A percentile compares a stretch with the other conserved stretches of the same genome.
These are phyloP conservation scores for Plasmodium knowlesi DNA, from an alignment of 169 alveolate species.

Conservation along the genomic window DNA sequence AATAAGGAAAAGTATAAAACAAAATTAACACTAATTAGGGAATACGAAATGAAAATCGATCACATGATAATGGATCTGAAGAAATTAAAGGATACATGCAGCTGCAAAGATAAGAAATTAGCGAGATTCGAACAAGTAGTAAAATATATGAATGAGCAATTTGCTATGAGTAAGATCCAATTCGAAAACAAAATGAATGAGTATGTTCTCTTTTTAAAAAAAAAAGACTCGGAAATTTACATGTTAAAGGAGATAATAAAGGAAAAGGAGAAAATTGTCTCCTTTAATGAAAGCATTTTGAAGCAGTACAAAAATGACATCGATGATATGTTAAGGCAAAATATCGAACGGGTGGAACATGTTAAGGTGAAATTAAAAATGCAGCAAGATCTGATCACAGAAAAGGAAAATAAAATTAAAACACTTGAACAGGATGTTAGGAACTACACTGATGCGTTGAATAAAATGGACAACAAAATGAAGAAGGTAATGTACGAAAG, in stretches of 20 bases:
- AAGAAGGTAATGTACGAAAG: slow-evolving; percentile 4
- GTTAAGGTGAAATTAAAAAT: slow-evolving; percentile 25
- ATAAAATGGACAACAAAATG: slow-evolving; percentile 37
- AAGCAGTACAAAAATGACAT: slow-evolving; percentile 68
- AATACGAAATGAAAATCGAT: slow-evolving; percentile 64
- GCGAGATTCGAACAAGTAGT: slow-evolving; percentile 31
- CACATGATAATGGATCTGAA: slow-evolving; percentile 44
- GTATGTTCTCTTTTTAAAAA: slow-evolving; percentile 52
- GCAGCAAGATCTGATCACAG: slow-evolving; percentile 24
- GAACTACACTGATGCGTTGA: background rate
- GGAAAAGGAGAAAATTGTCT: slow-evolving; percentile 52
- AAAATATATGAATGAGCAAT: slow-evolving; percentile 67
- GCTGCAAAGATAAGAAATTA: slow-evolving; percentile 52
- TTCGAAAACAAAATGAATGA: slow-evolving; percentile 73
- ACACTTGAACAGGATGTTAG: background rate
- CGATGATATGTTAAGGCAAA: slow-evolving; percentile 56
- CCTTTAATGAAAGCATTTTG: slow-evolving; percentile 54
- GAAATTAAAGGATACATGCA: slow-evolving; percentile 28
- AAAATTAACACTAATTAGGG: slow-evolving; percentile 20
- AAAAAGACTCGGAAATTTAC: slow-evolving; percentile 70
- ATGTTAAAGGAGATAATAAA: slow-evolving; percentile 60
- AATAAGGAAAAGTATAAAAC: slow-evolving; percentile 53
- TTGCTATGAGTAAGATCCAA: slow-evolving; percentile 58
- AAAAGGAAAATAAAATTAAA: slow-evolving; percentile 23
- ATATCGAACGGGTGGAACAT: slow-evolving; percentile 53